Evolutionary conservation across 768 basidiomycete species (phyloP).

Genomic region (Pisolithus microcarpus): DNA sequence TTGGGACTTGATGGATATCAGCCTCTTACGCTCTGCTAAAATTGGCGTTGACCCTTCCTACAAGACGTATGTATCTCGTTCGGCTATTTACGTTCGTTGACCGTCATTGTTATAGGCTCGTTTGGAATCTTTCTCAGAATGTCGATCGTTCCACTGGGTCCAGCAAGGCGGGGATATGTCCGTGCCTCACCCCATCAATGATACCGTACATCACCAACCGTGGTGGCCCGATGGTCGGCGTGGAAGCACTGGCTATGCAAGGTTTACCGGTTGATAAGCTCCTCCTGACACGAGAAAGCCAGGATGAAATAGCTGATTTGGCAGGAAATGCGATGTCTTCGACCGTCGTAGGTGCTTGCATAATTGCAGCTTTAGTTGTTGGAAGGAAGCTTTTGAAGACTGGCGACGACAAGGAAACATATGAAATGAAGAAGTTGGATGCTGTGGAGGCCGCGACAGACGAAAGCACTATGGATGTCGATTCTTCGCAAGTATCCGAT

Average conservation of each 20-base stretch:
- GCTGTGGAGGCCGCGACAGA: constrained; percentile 19
- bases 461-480: constrained; percentile 45
- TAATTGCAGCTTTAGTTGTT: constrained; percentile 72
- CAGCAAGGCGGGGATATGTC: constrained; percentile 75
- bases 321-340: constrained; percentile 98
- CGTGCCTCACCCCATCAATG: constrained; percentile 93
- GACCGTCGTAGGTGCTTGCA: constrained; percentile 88
- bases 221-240: constrained; percentile 90
- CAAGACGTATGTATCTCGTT: constrained; percentile 60
- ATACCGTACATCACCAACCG: constrained; percentile 95
- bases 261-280: constrained; percentile 91
- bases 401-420: constrained; percentile 58
- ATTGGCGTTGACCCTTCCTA: constrained; percentile 79
- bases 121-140: constrained; percentile 97
- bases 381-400: constrained; percentile 59
- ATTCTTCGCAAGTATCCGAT: constrained; percentile 20
- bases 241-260: constrained; percentile 90
- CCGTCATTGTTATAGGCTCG: constrained; percentile 42
- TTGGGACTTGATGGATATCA: constrained; percentile 94
- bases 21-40: constrained; percentile 70
- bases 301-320: constrained; percentile 89
- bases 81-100: neutral
- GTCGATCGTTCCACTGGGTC: constrained; percentile 88
- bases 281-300: constrained; percentile 84
- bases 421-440: constrained; percentile 54